These are phyloP conservation scores for Phytophthora ramorum DNA, from an alignment of 352 stramenopile genomes.

Conservation along the genomic window DNA sequence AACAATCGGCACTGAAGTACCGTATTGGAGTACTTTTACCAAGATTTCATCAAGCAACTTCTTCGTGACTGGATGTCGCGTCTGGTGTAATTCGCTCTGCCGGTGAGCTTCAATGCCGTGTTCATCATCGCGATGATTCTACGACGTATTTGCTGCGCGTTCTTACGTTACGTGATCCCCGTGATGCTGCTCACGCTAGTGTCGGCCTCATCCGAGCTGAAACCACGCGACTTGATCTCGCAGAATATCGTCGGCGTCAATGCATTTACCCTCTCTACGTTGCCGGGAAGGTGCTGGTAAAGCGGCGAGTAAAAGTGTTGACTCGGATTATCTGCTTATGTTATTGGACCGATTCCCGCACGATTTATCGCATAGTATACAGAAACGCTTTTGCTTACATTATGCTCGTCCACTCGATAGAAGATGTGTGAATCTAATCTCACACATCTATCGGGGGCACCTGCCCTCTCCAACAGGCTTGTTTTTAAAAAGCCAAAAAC, in stretches of 20 bases:
- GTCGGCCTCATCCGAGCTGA: constrained; percentile 30
- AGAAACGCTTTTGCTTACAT: too few relatives aligned
- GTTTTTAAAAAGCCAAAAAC: too few relatives aligned
- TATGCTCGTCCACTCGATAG: too few relatives aligned
- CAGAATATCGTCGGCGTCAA: constrained; percentile 57
- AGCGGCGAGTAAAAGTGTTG: constrained; percentile 19
- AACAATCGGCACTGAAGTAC: constrained; percentile 16
- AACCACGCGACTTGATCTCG: constrained; percentile 46
- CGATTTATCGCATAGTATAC: too few relatives aligned
- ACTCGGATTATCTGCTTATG: constrained; percentile 24
- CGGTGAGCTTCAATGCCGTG: constrained; percentile 47
- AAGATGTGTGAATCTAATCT: too few relatives aligned
- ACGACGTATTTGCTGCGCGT: constrained; percentile 45
- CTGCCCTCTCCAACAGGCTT: too few relatives aligned
- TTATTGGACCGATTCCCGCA: too few relatives aligned
- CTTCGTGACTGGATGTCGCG: constrained; percentile 54
- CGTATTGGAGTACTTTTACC: constrained; percentile 57
- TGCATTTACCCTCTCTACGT: constrained; percentile 37
- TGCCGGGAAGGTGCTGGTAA: constrained; percentile 19
- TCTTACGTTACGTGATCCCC: constrained; percentile 36
- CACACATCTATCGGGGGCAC: too few relatives aligned
- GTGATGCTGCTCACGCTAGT: constrained; percentile 49
- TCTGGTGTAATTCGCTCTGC: constrained; percentile 53
- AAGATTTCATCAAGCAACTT: constrained; percentile 60
- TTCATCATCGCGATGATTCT: constrained; percentile 50